Percentiles rank a stretch among this genome's conserved stretches.
These are phyloP conservation scores for Xenoacremonium recifei DNA, from an alignment of 2,329 filamentous ascomycete genomes.

Conservation along the genomic window DNA sequence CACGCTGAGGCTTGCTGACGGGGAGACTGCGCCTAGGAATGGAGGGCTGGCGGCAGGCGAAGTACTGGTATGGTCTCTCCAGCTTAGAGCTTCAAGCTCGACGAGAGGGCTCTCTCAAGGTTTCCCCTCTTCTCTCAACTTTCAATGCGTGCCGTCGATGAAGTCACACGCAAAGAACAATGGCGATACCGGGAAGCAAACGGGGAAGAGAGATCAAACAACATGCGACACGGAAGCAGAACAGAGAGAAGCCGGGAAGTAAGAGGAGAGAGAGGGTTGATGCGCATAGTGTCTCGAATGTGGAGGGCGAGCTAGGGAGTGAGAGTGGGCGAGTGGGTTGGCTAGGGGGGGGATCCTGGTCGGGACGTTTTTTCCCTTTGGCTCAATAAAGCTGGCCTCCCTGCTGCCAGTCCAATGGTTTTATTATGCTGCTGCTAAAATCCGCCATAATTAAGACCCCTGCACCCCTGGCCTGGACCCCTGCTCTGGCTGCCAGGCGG, in stretches of 20 bases:
- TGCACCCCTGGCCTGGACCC: background rate
- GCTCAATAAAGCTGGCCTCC: background rate
- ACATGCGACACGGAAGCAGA: background rate
- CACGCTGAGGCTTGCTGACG: too few species aligned
- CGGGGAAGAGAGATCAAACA: background rate
- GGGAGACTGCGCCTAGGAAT: background rate
- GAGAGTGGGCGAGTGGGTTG: background rate
- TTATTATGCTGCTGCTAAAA: background rate
- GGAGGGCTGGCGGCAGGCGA: background rate
- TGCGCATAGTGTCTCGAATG: slow-evolving; percentile 2
- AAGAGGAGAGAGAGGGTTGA: background rate
- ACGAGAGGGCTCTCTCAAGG: too few species aligned
- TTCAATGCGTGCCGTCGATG: too few species aligned
- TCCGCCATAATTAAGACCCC: background rate
- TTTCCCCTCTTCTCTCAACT: too few species aligned
- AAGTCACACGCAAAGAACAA: too few species aligned
- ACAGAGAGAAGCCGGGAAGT: background rate
- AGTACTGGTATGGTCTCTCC: background rate
- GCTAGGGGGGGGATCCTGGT: slow-evolving; percentile 1
- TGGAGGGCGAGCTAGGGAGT: slow-evolving; percentile 1
- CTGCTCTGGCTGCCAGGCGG: too few species aligned
- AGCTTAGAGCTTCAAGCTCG: too few species aligned
- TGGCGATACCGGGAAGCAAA: too few species aligned
- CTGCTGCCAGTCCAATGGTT: background rate
- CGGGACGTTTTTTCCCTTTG: background rate